phyloP scores from a whole-genome alignment of 108 stramenopile genomes.

The Conticribra weissflogii region DNA sequence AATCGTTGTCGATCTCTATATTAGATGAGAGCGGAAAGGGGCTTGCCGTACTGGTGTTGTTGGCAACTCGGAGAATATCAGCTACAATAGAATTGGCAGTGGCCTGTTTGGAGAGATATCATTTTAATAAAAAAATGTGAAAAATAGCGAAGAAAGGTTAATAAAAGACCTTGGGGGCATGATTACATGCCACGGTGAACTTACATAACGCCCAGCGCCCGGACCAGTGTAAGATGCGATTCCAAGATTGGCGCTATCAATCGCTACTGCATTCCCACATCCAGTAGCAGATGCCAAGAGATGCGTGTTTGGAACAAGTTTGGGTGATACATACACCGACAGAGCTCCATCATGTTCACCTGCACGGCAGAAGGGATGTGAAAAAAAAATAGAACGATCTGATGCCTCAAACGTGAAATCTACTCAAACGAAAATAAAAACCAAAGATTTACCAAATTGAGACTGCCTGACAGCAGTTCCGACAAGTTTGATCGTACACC shows the following conservation, averaged over 20 bases:
- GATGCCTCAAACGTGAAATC: too few species aligned
- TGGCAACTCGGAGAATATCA: slow-evolving; percentile 84
- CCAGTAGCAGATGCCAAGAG: slow-evolving; percentile 70
- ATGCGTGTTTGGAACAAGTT: slow-evolving; percentile 71
- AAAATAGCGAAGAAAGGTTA: not conserved
- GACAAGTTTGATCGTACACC: slow-evolving; percentile 92
- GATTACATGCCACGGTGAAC: too few species aligned
- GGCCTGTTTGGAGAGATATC: slow-evolving; percentile 16
- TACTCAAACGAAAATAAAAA: too few species aligned
- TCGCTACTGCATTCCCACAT: slow-evolving; percentile 77
- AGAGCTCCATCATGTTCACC: slow-evolving; percentile 66
- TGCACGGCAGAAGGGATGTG: not conserved
- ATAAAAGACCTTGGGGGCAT: too few species aligned
- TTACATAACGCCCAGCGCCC: slow-evolving; percentile 87
- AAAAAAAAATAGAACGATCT: not conserved
- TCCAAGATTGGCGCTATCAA: slow-evolving; percentile 79
- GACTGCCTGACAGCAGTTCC: slow-evolving; percentile 81
- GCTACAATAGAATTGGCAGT: slow-evolving; percentile 93
- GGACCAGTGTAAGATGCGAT: slow-evolving; percentile 78
- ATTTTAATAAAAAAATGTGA: not conserved
- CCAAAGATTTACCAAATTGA: slow-evolving; percentile 22
- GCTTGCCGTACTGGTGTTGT: slow-evolving; percentile 37
- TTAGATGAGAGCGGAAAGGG: slow-evolving; percentile 45
- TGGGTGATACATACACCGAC: slow-evolving; percentile 83
- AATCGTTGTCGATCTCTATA: slow-evolving; percentile 75